Evolutionary conservation across 2,329 filamentous ascomycete genomes (phyloP).

Genomic region (Tolypocladium amazonense): DNA sequence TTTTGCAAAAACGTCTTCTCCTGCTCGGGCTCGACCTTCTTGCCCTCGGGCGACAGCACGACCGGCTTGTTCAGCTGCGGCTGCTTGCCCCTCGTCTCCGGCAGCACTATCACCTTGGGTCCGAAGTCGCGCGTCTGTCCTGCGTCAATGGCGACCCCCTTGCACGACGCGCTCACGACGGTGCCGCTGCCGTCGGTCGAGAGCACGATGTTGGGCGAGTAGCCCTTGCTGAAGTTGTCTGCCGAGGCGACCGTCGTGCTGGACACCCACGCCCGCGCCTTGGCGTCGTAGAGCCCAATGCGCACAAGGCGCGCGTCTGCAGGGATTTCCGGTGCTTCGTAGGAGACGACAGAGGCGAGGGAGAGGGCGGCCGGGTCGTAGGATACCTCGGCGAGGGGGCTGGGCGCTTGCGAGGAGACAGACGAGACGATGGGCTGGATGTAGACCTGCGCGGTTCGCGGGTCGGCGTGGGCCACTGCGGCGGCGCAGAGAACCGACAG

Average conservation of each 20-base stretch:
- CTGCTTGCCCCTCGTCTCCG: conserved; percentile 37
- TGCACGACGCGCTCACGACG: conserved; percentile 39
- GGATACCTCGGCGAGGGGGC: conserved; percentile 43
- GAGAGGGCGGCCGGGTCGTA: conserved; percentile 37
- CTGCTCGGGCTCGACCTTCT: conserved; percentile 39
- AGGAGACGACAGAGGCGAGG: conserved; percentile 38
- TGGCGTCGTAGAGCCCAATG: conserved; percentile 45
- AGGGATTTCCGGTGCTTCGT: conserved; percentile 44
- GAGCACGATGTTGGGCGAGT: conserved; percentile 44
- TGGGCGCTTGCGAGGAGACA: conserved; percentile 14
- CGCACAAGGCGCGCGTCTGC: conserved; percentile 38
- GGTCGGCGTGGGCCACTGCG: conserved; percentile 25
- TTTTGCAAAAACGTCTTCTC: conserved; percentile 60
- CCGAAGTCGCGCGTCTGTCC: conserved; percentile 56
- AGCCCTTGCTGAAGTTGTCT: conserved; percentile 51
- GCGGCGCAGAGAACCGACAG: conserved; percentile 32
- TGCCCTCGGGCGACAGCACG: conserved; percentile 49
- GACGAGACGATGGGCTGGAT: conserved; percentile 36
- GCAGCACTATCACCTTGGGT: conserved; percentile 43
- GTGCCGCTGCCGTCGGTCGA: conserved; percentile 33
- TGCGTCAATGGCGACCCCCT: conserved; percentile 51
- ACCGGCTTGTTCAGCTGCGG: conserved; percentile 55
- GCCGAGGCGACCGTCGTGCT: conserved; percentile 44
- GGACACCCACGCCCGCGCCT: conserved; percentile 36
- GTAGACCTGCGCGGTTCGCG: conserved; percentile 40